phyloP scores from a whole-genome alignment of 2,329 filamentous ascomycete genomes.

The Lizonia empirigonia region DNA sequence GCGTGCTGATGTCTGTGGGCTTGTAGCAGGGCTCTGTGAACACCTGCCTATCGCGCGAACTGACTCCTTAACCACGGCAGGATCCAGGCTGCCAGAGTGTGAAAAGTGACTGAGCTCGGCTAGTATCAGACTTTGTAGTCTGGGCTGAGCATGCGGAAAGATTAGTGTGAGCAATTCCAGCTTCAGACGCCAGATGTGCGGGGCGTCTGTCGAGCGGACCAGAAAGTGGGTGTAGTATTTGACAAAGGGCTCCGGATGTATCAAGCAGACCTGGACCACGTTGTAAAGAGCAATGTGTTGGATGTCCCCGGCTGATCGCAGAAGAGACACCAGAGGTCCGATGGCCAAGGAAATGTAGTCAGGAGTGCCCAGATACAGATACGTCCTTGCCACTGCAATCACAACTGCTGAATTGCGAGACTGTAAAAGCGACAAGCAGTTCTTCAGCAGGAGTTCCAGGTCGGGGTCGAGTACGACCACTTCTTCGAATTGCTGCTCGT shows the following conservation, averaged over 20 bases:
- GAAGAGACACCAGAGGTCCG: constrained; percentile 82
- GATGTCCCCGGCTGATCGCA: constrained; percentile 84
- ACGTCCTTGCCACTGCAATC: constrained; percentile 82
- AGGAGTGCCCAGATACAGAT: constrained; percentile 79
- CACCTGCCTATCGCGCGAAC: constrained; percentile 93
- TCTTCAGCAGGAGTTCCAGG: constrained; percentile 77
- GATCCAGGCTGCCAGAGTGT: constrained; percentile 79
- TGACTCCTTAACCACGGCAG: constrained; percentile 81
- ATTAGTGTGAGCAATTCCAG: constrained; percentile 88
- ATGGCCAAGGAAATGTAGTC: constrained; percentile 77
- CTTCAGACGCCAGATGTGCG: constrained; percentile 87
- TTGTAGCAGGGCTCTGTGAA: constrained; percentile 66
- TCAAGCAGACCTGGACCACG: constrained; percentile 88
- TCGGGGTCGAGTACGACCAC: constrained; percentile 75
- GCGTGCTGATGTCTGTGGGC: constrained; percentile 62
- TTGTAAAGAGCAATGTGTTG: constrained; percentile 91
- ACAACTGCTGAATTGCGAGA: constrained; percentile 94
- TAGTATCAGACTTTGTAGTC: constrained; percentile 83
- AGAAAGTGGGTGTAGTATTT: constrained; percentile 90
- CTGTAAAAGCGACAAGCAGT: constrained; percentile 82
- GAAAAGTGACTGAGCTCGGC: constrained; percentile 96
- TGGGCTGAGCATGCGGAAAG: constrained; percentile 78
- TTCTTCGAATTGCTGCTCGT: constrained; percentile 59
- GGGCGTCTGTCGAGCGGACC: constrained; percentile 76
- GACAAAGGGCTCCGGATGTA: constrained; percentile 78